Evolutionary conservation across 805 yeast species (phyloP).

Genomic region (Tetrapisispora namnaoensis): DNA sequence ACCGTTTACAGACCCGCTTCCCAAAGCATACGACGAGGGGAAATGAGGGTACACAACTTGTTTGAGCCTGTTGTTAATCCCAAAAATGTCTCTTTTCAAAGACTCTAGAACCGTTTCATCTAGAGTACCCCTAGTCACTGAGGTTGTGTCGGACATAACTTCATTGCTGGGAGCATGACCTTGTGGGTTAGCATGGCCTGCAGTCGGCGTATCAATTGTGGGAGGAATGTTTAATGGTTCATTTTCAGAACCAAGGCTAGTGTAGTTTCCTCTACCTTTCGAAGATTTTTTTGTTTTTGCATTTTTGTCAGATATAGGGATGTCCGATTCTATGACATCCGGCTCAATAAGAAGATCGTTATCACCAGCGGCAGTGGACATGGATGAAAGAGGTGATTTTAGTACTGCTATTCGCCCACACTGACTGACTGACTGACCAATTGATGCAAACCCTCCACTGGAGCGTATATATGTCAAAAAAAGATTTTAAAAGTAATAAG

Average conservation of each 20-base stretch:
- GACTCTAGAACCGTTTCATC: slow-evolving; percentile 26
- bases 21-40: slow-evolving; percentile 9
- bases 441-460: too few species aligned
- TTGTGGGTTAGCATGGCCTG: not conserved
- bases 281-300: not conserved
- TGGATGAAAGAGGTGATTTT: too few species aligned
- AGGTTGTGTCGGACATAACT: not conserved
- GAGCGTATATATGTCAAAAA: too few species aligned
- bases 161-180: not conserved
- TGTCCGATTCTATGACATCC: slow-evolving; percentile 20
- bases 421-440: too few species aligned
- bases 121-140: slow-evolving; percentile 22
- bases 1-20: not conserved
- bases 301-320: not conserved
- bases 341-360: slow-evolving; percentile 18
- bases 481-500: too few species aligned
- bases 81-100: slow-evolving; percentile 23
- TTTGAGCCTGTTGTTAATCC: slow-evolving; percentile 24
- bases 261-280: not conserved
- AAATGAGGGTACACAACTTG: slow-evolving; percentile 29
- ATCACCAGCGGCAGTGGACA: not conserved
- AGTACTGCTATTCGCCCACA: too few species aligned
- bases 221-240: not conserved
- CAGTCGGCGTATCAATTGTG: not conserved
- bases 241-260: not conserved